Percentiles rank a stretch among this genome's conserved stretches.
Conservation (phyloP, 2,329 filamentous ascomycete genomes). For the Aspergillus eucalypticola region DNA sequence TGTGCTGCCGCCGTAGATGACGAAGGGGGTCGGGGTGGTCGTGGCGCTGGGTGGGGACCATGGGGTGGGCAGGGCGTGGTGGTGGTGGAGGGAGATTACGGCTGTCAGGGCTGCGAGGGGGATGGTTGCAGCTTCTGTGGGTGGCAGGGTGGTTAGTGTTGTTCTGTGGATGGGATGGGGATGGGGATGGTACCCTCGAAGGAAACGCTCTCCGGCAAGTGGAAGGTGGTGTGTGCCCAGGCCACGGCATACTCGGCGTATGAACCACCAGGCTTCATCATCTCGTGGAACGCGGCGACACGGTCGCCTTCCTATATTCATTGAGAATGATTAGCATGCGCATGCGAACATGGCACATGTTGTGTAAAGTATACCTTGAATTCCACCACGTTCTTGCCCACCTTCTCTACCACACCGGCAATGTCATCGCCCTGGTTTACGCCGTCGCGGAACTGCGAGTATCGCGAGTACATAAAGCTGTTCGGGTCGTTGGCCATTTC, state of each 20-base stretch:
- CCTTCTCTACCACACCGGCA: conserved; percentile 52
- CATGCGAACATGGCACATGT: not conserved
- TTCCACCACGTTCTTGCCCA: conserved; percentile 55
- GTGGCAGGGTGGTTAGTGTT: not conserved
- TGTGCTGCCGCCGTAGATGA: conserved; percentile 54
- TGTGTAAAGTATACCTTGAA: conserved; percentile 42
- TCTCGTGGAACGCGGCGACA: conserved; percentile 53
- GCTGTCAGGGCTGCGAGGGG: conserved; percentile 59
- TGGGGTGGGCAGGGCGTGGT: conserved; percentile 52
- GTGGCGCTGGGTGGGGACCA: conserved; percentile 43
- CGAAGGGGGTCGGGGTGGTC: conserved; percentile 34
- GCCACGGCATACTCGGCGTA: conserved; percentile 61
- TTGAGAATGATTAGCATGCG: no score
- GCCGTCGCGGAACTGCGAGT: not conserved
- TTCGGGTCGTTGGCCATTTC: conserved; percentile 5
- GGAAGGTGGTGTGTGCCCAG: conserved; percentile 56
- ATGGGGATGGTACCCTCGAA: conserved; percentile 51
- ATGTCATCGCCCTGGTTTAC: conserved; percentile 56
- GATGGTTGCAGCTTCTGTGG: conserved; percentile 56
- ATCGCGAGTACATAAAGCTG: not conserved
- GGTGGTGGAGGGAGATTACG: conserved; percentile 52
- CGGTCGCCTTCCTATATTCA: conserved; percentile 49
- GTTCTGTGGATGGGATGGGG: not conserved
- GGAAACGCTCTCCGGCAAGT: conserved; percentile 50
- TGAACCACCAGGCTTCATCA: conserved; percentile 51